Conservation (phyloP, 2,329 filamentous ascomycete genomes). For the Didymella sp. region DNA sequence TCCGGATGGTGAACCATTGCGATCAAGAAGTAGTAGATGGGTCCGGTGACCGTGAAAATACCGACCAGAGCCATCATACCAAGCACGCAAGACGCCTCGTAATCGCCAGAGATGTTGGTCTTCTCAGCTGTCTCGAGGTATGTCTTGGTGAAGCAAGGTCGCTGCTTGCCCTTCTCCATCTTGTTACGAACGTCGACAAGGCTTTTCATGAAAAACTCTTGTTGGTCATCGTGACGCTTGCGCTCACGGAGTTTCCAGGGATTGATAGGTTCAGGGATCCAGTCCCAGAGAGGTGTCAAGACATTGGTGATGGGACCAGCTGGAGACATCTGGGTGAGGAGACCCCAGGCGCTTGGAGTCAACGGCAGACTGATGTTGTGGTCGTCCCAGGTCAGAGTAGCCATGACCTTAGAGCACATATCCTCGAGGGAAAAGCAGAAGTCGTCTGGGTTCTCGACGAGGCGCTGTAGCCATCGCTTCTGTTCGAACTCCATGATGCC, state of each 20-base stretch:
- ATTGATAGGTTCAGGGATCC: constrained; percentile 57
- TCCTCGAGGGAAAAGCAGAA: constrained; percentile 62
- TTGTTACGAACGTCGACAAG: constrained; percentile 47
- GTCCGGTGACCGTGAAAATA: constrained; percentile 50
- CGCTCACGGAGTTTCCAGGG: constrained; percentile 63
- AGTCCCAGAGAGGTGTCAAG: constrained; percentile 61
- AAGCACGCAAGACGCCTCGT: constrained; percentile 50
- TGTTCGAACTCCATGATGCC: constrained; percentile 61
- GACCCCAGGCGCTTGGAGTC: constrained; percentile 62
- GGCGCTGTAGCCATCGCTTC: constrained; percentile 60
- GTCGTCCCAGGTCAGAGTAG: constrained; percentile 62
- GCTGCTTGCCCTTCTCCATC: constrained; percentile 44
- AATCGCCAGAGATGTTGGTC: constrained; percentile 48
- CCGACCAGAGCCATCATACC: constrained; percentile 51
- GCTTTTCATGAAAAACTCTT: constrained; percentile 61
- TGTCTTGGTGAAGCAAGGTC: constrained; percentile 42
- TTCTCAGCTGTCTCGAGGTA: constrained; percentile 51
- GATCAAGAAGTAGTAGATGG: constrained; percentile 49
- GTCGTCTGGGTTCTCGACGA: constrained; percentile 59
- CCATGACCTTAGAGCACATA: constrained; percentile 66
- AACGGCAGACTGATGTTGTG: constrained; percentile 57
- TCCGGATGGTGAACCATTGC: constrained; percentile 48
- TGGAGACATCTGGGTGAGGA: constrained; percentile 64
- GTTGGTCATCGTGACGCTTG: constrained; percentile 61
- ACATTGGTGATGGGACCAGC: constrained; percentile 66